Conservation (phyloP, 2,329 filamentous ascomycete species). For the Cladophialophora immunda region DNA sequence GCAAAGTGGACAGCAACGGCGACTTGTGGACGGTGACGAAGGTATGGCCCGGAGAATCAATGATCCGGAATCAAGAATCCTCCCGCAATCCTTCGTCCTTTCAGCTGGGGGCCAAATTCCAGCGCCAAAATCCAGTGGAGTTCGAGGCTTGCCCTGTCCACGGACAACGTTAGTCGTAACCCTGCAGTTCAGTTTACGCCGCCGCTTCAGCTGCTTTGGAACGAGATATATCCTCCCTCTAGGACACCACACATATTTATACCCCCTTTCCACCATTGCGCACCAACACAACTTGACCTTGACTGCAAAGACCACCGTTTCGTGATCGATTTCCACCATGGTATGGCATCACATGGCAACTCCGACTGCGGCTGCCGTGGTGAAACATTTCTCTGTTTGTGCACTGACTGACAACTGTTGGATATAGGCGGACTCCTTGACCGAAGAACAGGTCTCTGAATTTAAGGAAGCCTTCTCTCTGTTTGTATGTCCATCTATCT, state of each 20-base stretch:
- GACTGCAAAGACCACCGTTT: neutral
- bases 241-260: constrained; percentile 2
- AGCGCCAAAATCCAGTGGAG: constrained; percentile 4
- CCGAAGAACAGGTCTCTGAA: constrained; percentile 99
- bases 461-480: constrained; percentile 99
- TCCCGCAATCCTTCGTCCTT: constrained; percentile 9
- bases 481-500: constrained; percentile 77
- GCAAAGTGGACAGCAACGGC: neutral
- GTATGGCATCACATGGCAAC: constrained; percentile 17
- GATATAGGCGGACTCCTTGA: constrained; percentile 90
- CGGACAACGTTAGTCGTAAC: constrained; percentile 3
- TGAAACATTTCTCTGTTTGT: constrained; percentile 24
- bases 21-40: neutral
- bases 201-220: constrained; percentile 20
- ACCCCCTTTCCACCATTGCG: constrained; percentile 5
- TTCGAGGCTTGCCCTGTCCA: constrained; percentile 14
- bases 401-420: constrained; percentile 24
- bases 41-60: constrained; percentile 22
- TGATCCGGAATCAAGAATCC: constrained; percentile 8
- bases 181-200: constrained; percentile 13
- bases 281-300: neutral
- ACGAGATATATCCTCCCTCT: constrained; percentile 1
- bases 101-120: constrained; percentile 15
- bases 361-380: constrained; percentile 24
- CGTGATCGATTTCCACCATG: constrained; percentile 26